Conservation (phyloP, 1,284 basidiomycete genomes). For the Violaceomyces palustris region DNA sequence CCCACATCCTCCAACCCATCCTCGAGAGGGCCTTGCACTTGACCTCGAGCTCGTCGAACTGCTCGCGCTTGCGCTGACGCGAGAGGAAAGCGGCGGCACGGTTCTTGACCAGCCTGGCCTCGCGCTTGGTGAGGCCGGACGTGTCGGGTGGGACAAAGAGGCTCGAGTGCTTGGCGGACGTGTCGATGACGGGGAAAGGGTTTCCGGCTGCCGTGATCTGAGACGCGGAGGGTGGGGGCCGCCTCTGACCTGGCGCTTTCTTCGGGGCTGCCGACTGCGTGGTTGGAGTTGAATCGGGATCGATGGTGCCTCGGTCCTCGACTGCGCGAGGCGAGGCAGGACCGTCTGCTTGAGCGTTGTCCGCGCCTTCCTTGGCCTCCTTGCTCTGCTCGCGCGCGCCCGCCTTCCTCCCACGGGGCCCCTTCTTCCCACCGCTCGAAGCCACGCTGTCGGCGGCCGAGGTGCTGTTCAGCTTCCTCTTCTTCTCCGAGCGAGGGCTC, state of each 20-base stretch:
- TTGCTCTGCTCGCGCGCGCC: conserved; percentile 7
- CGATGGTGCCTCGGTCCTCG: not conserved
- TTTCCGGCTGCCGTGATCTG: conserved; percentile 48
- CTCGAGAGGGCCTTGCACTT: conserved; percentile 56
- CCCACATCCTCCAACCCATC: conserved; percentile 45
- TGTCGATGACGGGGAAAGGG: conserved; percentile 52
- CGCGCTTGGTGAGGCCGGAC: conserved; percentile 76
- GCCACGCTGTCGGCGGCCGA: not conserved
- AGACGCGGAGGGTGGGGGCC: conserved; percentile 45
- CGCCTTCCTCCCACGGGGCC: not conserved
- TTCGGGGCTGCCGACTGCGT: conserved; percentile 5
- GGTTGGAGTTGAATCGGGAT: not conserved
- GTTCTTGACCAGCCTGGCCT: conserved; percentile 84
- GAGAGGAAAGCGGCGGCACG: conserved; percentile 82
- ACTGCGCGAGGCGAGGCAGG: conserved; percentile 4
- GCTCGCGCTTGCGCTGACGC: conserved; percentile 82
- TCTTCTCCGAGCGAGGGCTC: not conserved
- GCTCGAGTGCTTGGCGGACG: conserved; percentile 49
- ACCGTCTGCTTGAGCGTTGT: conserved; percentile 2
- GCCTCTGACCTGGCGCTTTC: conserved; percentile 16
- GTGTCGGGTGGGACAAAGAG: conserved; percentile 78
- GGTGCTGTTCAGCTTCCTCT: conserved; percentile 1
- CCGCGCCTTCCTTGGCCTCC: conserved; percentile 13
- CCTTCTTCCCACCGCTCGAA: not conserved
- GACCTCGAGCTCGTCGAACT: conserved; percentile 84